These are phyloP conservation scores for Geranium brycei DNA, from an alignment of 345 rosid genomes.

Conservation along the genomic window DNA sequence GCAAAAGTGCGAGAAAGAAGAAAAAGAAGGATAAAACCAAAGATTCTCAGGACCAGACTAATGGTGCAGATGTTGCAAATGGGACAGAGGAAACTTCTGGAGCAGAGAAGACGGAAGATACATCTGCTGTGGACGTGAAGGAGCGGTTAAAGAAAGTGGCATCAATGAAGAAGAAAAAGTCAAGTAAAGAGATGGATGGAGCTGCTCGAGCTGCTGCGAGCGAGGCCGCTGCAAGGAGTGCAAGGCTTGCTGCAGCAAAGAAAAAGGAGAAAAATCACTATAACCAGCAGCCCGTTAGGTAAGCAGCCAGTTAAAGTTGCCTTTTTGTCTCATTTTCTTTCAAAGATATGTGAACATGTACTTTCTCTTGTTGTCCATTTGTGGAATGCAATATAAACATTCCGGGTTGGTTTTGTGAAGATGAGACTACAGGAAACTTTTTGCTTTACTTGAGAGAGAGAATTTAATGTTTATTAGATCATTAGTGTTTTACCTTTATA, in stretches of 20 bases:
- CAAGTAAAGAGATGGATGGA: slow-evolving; percentile 60
- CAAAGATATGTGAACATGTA: not conserved
- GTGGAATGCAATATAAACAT: too few species aligned
- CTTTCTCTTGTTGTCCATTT: not conserved
- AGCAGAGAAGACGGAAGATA: slow-evolving; percentile 26
- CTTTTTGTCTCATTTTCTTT: not conserved
- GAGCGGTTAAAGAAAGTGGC: slow-evolving; percentile 53
- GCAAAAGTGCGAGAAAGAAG: slow-evolving; percentile 61
- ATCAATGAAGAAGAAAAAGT: slow-evolving; percentile 58
- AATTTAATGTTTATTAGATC: too few species aligned
- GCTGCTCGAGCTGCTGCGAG: slow-evolving; percentile 58
- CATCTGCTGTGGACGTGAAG: slow-evolving; percentile 40
- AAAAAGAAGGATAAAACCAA: slow-evolving; percentile 59
- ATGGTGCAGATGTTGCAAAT: slow-evolving; percentile 16
- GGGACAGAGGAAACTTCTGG: slow-evolving; percentile 20
- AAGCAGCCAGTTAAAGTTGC: slow-evolving; percentile 4
- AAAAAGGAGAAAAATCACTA: slow-evolving; percentile 81
- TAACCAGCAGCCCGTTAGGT: slow-evolving; percentile 69
- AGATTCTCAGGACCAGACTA: slow-evolving; percentile 34
- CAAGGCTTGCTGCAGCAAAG: slow-evolving; percentile 70
- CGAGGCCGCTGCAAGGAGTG: slow-evolving; percentile 68
- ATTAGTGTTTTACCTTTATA: too few species aligned
- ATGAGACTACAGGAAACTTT: too few species aligned
- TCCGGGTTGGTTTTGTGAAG: too few species aligned
- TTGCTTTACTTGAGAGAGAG: too few species aligned